A percentile compares a stretch with the other conserved stretches of the same genome.
These are phyloP conservation scores for Chaetomium olivaceum DNA, from an alignment of 2,329 filamentous ascomycete species.

Conservation along the genomic window DNA sequence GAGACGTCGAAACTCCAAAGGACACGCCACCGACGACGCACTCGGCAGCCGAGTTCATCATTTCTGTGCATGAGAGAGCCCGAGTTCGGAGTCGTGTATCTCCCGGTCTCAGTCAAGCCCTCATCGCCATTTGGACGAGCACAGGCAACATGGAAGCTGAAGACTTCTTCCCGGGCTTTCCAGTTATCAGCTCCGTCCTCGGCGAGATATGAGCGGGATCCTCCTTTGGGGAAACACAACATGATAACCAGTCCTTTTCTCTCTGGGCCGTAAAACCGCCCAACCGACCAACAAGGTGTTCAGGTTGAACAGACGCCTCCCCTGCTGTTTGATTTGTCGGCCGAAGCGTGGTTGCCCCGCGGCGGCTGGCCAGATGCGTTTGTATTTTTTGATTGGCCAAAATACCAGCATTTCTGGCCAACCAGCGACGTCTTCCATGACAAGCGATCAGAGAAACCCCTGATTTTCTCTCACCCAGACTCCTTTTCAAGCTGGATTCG, in stretches of 20 bases:
- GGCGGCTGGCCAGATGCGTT: background rate
- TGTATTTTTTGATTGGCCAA: conserved; percentile 33
- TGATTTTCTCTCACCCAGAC: background rate
- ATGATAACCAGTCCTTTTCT: background rate
- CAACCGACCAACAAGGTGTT: conserved; percentile 26
- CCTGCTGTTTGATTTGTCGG: conserved; percentile 23
- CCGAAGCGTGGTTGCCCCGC: conserved; percentile 7
- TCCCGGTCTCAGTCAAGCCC: background rate
- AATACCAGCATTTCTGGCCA: conserved; percentile 27
- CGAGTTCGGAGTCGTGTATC: background rate
- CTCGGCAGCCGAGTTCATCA: background rate
- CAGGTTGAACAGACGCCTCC: conserved; percentile 25
- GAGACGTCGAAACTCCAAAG: conserved; percentile 22
- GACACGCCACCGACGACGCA: conserved; percentile 1
- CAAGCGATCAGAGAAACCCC: background rate
- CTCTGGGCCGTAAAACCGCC: conserved; percentile 20
- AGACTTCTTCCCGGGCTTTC: background rate
- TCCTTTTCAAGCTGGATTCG: conserved; percentile 14
- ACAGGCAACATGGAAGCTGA: background rate
- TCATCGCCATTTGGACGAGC: background rate
- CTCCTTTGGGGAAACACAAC: background rate
- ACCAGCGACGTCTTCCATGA: conserved; percentile 4
- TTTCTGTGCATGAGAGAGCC: background rate
- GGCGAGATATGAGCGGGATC: background rate
- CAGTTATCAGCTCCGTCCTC: background rate